Evolutionary conservation across 768 basidiomycete genomes (phyloP).

Genomic region (Thelephora ganbajun): DNA sequence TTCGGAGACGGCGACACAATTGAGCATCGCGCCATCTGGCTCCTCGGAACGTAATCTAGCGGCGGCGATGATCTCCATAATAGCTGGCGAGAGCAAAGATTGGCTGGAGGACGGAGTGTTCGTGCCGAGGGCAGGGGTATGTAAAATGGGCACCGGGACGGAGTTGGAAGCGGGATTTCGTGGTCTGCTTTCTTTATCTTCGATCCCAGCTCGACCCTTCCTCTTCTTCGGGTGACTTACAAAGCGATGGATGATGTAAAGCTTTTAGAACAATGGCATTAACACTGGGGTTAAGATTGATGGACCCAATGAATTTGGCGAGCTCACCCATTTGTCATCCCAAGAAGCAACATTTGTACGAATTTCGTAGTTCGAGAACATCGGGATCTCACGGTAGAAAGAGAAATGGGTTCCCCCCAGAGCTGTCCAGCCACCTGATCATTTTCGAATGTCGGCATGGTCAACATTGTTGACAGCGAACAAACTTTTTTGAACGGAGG

Average conservation of each 20-base stretch:
- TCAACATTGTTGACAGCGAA: not conserved
- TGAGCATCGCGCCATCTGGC: conserved; percentile 40
- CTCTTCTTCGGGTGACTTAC: conserved; percentile 36
- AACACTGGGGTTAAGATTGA: not conserved
- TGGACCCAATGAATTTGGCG: not conserved
- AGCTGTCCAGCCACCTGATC: conserved; percentile 43
- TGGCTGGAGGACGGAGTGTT: conserved; percentile 2
- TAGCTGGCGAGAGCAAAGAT: conserved; percentile 4
- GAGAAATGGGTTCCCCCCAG: conserved; percentile 51
- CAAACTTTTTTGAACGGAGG: not conserved
- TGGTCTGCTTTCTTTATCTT: not conserved
- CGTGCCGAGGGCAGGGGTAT: conserved; percentile 18
- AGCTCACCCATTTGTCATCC: conserved; percentile 70
- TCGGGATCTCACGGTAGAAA: conserved; percentile 60
- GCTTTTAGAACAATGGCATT: conserved; percentile 22
- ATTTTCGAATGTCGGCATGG: not conserved
- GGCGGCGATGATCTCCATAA: conserved; percentile 1
- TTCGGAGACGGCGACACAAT: conserved; percentile 52
- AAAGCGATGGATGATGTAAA: conserved; percentile 51
- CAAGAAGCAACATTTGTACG: conserved; percentile 41
- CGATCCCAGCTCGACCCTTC: conserved; percentile 7
- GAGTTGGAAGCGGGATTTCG: conserved; percentile 7
- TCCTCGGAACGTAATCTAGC: conserved; percentile 17
- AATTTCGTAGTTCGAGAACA: conserved; percentile 47
- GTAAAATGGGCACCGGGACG: conserved; percentile 17